Percentiles rank a stretch among this genome's conserved stretches.
Conservation (phyloP, 768 basidiomycete genomes). For the Serpula lacrymans region DNA sequence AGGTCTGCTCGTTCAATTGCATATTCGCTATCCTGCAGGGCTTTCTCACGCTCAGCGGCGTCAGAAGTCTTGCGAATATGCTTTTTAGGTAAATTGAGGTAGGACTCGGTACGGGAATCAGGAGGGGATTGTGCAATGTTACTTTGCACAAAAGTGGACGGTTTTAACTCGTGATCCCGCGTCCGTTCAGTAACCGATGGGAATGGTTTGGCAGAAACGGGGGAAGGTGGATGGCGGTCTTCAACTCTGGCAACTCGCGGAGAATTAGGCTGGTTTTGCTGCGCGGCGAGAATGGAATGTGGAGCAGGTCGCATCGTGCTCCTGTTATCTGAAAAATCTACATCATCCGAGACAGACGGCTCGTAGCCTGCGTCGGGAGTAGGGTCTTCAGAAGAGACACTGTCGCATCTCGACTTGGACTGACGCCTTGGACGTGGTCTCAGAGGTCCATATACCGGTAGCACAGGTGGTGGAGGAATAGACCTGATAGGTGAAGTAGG, state of each 20-base stretch:
- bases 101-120: constrained; percentile 12
- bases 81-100: constrained; percentile 20
- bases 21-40: constrained; percentile 21
- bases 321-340: constrained; percentile 54
- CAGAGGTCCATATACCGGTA: constrained; percentile 46
- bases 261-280: constrained; percentile 33
- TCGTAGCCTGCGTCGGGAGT: constrained; percentile 65
- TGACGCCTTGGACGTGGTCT: constrained; percentile 43
- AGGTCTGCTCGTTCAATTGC: constrained; percentile 13
- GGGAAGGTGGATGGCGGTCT: constrained; percentile 35
- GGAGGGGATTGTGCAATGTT: constrained; percentile 11
- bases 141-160: constrained; percentile 13
- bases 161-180: constrained; percentile 18
- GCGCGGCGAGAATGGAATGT: constrained; percentile 21
- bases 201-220: constrained; percentile 27
- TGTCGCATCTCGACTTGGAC: constrained; percentile 61
- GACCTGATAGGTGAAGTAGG: constrained; percentile 40
- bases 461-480: constrained; percentile 50
- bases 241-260: constrained; percentile 37
- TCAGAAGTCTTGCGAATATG: constrained; percentile 23
- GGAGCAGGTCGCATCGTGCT: constrained; percentile 43
- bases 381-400: constrained; percentile 61
- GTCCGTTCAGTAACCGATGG: constrained; percentile 22
- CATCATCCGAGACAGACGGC: constrained; percentile 53
- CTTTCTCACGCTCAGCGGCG: constrained; percentile 21